phyloP scores from a whole-genome alignment of 495 filamentous ascomycete species.

The Friedmanniomyces endolithicus region DNA sequence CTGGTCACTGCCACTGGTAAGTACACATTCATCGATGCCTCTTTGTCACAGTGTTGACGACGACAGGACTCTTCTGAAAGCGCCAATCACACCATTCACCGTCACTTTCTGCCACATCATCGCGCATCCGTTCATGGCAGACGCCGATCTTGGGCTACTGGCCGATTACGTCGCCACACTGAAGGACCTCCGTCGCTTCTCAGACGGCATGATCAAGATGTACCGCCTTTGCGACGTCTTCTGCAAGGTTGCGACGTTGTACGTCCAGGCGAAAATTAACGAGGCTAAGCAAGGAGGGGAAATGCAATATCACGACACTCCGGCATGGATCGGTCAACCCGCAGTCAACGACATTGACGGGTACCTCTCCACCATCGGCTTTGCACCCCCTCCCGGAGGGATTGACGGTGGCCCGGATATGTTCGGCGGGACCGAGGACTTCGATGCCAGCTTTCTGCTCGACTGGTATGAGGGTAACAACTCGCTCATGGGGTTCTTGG shows the following conservation, averaged over 20 bases:
- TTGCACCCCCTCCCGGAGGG: not conserved
- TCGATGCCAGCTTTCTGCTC: not conserved
- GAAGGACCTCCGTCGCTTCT: not conserved
- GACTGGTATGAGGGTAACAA: conserved; percentile 4
- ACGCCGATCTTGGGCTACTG: not conserved
- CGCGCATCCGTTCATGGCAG: not conserved
- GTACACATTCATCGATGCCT: not conserved
- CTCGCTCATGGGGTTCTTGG: not conserved
- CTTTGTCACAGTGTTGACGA: not conserved
- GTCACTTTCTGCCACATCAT: conserved; percentile 4
- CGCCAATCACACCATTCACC: conserved; percentile 2
- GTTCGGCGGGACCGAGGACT: not conserved
- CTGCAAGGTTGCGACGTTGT: not conserved
- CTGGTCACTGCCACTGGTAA: not conserved
- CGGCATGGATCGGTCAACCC: not conserved
- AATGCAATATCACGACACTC: not conserved
- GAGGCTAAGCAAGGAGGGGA: not conserved
- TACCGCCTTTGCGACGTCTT: conserved; percentile 1
- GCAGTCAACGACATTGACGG: not conserved
- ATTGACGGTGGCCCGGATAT: not conserved
- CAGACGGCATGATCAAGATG: not conserved
- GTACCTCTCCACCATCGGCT: not conserved
- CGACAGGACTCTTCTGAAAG: not conserved
- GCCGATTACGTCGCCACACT: not conserved
- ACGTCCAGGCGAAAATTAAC: not conserved